phyloP scores from a whole-genome alignment of 2,329 filamentous ascomycete species.

The Parafenestella ontariensis region DNA sequence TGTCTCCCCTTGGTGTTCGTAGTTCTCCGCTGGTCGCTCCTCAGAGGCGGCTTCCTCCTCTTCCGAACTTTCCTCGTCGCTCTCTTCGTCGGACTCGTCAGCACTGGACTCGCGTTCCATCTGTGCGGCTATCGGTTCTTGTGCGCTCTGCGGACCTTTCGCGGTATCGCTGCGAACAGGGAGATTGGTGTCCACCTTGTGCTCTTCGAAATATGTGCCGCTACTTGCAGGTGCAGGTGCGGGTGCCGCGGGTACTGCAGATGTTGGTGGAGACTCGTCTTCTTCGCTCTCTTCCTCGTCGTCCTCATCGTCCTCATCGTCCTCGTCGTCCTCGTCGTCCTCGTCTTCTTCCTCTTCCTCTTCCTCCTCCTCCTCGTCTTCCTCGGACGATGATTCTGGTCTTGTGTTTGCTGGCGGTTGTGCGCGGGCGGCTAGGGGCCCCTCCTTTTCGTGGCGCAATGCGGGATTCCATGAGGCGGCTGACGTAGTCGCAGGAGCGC shows the following conservation, averaged over 20 bases:
- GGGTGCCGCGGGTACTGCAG: slow-evolving; percentile 7
- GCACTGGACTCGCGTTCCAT: slow-evolving; percentile 12
- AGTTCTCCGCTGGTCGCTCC: slow-evolving; percentile 43
- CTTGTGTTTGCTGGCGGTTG: slow-evolving; percentile 17
- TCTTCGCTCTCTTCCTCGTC: slow-evolving; percentile 9
- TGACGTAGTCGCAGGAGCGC: slow-evolving; percentile 24
- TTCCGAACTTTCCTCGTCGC: slow-evolving; percentile 38
- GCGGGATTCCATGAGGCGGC: slow-evolving; percentile 63
- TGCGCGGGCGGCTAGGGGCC: slow-evolving; percentile 11
- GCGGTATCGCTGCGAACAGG: slow-evolving; percentile 39
- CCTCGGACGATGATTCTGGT: slow-evolving; percentile 23
- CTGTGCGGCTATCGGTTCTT: slow-evolving; percentile 9
- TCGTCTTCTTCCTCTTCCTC: slow-evolving; percentile 4
- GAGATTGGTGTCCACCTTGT: not conserved
- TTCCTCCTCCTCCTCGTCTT: slow-evolving; percentile 18
- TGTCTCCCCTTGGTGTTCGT: slow-evolving; percentile 57
- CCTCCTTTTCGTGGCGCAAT: slow-evolving; percentile 53
- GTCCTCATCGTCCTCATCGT: not conserved
- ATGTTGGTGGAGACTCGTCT: slow-evolving; percentile 7
- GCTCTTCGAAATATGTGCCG: slow-evolving; percentile 1
- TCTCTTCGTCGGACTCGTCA: slow-evolving; percentile 37
- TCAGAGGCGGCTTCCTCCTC: slow-evolving; percentile 14
- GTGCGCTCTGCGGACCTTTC: slow-evolving; percentile 38
- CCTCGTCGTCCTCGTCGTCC: slow-evolving; percentile 4
- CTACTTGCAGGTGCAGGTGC: slow-evolving; percentile 9